Evolutionary conservation across 2,329 filamentous ascomycete species (phyloP).

Genomic region (Neopestalotiopsis sp.): DNA sequence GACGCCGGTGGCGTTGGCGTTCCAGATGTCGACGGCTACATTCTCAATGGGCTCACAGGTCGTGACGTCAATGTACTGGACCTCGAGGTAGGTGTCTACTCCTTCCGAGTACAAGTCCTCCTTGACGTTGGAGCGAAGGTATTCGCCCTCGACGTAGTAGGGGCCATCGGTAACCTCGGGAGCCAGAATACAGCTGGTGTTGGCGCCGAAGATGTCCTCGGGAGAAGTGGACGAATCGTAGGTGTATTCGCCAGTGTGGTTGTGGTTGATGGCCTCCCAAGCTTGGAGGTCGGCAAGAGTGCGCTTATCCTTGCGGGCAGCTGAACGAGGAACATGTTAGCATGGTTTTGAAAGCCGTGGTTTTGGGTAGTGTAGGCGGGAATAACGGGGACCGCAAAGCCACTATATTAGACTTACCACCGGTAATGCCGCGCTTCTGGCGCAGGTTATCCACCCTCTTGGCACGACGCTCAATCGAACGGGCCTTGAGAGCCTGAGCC

Average conservation of each 20-base stretch:
- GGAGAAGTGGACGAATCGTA: constrained; percentile 39
- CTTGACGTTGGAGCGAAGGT: constrained; percentile 49
- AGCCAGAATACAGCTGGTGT: constrained; percentile 41
- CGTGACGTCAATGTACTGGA: constrained; percentile 52
- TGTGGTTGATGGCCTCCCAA: constrained; percentile 42
- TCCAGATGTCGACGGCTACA: constrained; percentile 51
- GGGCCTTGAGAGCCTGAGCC: constrained; percentile 44
- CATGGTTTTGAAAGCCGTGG: neutral
- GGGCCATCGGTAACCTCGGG: constrained; percentile 44
- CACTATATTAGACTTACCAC: constrained; percentile 28
- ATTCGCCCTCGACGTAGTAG: constrained; percentile 51
- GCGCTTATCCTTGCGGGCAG: constrained; percentile 38
- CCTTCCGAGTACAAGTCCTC: constrained; percentile 45
- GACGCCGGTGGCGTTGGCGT: constrained; percentile 44
- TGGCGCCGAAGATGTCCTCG: constrained; percentile 40
- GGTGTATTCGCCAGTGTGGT: constrained; percentile 33
- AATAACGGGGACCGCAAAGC: too few species aligned
- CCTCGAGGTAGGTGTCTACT: constrained; percentile 49
- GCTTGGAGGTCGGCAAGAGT: constrained; percentile 37
- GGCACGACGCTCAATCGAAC: constrained; percentile 46
- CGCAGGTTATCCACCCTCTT: constrained; percentile 44
- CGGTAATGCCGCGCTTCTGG: constrained; percentile 41
- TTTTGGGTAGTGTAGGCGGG: neutral
- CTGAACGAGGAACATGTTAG: constrained; percentile 16
- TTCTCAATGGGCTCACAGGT: constrained; percentile 50